A percentile compares a stretch with the other conserved stretches of the same genome.
Conservation (phyloP, 1,139 yeast species). For the Nakaseomyces kungkrabaensis region DNA sequence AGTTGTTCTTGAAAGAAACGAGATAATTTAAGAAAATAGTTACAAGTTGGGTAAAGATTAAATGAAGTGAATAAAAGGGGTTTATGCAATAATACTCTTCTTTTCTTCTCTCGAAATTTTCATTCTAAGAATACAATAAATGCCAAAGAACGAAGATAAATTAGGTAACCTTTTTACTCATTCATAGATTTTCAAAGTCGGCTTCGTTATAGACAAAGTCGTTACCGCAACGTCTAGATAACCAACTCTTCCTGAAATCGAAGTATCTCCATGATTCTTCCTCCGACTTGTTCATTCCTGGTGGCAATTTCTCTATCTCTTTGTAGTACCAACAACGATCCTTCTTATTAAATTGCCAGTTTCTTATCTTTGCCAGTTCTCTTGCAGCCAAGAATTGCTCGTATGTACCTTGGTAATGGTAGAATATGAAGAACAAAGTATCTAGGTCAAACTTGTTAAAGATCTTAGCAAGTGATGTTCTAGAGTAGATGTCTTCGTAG, state of each 20-base stretch:
- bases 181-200: constrained; percentile 40
- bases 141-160: no score
- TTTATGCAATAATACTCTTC: not conserved
- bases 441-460: constrained; percentile 74
- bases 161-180: not conserved
- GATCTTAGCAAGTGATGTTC: constrained; percentile 34
- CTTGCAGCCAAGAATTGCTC: constrained; percentile 75
- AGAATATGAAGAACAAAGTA: constrained; percentile 85
- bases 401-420: constrained; percentile 60
- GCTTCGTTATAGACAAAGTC: constrained; percentile 38
- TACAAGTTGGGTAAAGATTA: not conserved
- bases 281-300: constrained; percentile 31
- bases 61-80: not conserved
- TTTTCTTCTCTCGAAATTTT: no score
- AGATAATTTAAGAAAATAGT: not conserved
- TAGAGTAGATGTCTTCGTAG: constrained; percentile 25
- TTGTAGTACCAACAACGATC: constrained; percentile 78
- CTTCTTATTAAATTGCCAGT: constrained; percentile 78
- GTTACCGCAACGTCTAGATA: constrained; percentile 48
- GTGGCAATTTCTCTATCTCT: constrained; percentile 42
- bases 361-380: constrained; percentile 61
- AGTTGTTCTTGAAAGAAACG: not conserved
- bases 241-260: constrained; percentile 87
- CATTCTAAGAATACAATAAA: no score
- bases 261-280: constrained; percentile 71